phyloP scores from a whole-genome alignment of 2,329 filamentous ascomycete genomes.

The Aureobasidium namibiae region DNA sequence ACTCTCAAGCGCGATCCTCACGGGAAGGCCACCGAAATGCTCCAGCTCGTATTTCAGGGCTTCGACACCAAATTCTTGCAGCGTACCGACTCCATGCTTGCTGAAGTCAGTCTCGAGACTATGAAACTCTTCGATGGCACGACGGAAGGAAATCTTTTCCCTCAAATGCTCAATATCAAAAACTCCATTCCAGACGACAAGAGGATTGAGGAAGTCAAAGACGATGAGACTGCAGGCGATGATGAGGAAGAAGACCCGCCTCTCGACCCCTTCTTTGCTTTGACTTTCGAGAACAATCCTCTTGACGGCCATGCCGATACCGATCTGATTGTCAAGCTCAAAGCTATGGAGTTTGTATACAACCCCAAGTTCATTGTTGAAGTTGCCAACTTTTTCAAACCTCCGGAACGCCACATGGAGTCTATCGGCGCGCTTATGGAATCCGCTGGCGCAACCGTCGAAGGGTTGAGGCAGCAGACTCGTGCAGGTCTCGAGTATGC shows the following conservation, averaged over 20 bases:
- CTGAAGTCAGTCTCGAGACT: constrained; percentile 83
- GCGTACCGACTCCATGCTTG: constrained; percentile 80
- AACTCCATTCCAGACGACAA: constrained; percentile 51
- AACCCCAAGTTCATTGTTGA: constrained; percentile 91
- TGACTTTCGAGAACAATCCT: constrained; percentile 91
- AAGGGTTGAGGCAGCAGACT: constrained; percentile 90
- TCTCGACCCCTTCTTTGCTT: constrained; percentile 78
- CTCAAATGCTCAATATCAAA: constrained; percentile 93
- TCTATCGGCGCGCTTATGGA: constrained; percentile 95
- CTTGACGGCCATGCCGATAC: constrained; percentile 88
- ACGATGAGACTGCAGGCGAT: constrained; percentile 34
- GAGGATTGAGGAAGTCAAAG: constrained; percentile 40
- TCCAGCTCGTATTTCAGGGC: constrained; percentile 88
- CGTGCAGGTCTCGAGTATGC: constrained; percentile 93
- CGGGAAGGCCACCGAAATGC: constrained; percentile 67
- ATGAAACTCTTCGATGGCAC: constrained; percentile 94
- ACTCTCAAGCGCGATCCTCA: constrained; percentile 82
- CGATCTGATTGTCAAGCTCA: constrained; percentile 81
- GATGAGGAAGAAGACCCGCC: constrained; percentile 40
- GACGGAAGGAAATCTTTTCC: constrained; percentile 80
- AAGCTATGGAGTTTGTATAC: constrained; percentile 94
- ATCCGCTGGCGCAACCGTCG: constrained; percentile 87
- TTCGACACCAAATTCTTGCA: constrained; percentile 88
- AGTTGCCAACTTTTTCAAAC: constrained; percentile 89
- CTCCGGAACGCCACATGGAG: constrained; percentile 95